Base-by-base conservation (phyloP, 371 early-diverging fungal genomes). In the Coemansia sp. region DNA sequence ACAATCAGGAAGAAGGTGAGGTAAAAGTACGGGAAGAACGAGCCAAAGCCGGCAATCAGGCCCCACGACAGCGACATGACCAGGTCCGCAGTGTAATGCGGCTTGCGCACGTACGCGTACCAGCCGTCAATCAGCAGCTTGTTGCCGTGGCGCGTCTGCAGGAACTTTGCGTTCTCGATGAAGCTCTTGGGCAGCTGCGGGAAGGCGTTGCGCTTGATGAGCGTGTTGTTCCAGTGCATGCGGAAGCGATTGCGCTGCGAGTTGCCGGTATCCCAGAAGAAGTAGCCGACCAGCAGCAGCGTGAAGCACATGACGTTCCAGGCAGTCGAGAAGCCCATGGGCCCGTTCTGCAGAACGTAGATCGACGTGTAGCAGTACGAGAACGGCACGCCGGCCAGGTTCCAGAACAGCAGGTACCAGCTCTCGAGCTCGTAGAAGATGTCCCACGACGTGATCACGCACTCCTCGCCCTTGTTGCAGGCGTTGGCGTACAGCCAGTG, bases 31-130 rank as follows among this genome's bases (percentile, higher is more conserved):
- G 97, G 93, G 50, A 98, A 81, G 43, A 86, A 79, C 26, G 88
- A 83, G 43, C 69, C 81, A 65, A 90, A 88, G 38, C 93, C 93
- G 40, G 88, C 81, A n/a, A 90, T 87, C 30, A 94, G 79, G 61
- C 90, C 91, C 91, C 92, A 93, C 4, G 94, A 80, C 45, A 92
- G 70, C 6, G 89, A 85, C 92, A 94, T 90, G 30, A 91, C 70
- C 90, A 91, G 90, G 75, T 95, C 94, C 30, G 90, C 94, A 49
- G 91, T 77, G 80, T 97, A 97, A 77, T 97, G 94, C 68, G 95
- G 90, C 69, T 97, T 93, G 43, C 94, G 81, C 8, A 95, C 88
- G 31, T 82, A 80, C 5, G 95, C 95, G 92, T 95, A 97, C 95
- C 96, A 97, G 10, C 98, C 94, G 42, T 83, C 83, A 36, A 86